These are phyloP conservation scores for Acacia melanoxylon DNA, from an alignment of 306 rosid species.

Conservation along the genomic window DNA sequence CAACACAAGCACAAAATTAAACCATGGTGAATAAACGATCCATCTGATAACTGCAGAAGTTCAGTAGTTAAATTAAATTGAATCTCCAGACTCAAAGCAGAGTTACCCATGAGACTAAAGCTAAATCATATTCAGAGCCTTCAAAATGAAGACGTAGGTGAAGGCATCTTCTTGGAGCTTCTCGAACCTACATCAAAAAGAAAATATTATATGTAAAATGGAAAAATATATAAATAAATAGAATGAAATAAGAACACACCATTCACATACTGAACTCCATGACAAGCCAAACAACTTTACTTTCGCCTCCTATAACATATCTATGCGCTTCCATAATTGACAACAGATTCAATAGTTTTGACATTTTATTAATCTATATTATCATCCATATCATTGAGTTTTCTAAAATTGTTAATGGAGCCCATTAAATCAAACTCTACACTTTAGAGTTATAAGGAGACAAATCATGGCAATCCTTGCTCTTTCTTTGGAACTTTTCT, in stretches of 20 bases:
- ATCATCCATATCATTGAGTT: neutral
- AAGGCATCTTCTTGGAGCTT: conserved; percentile 88
- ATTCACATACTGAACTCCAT: neutral
- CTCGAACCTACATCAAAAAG: conserved; percentile 63
- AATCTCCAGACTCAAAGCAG: neutral
- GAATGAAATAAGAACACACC: conserved; percentile 1
- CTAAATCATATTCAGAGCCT: neutral
- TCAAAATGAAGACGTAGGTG: neutral
- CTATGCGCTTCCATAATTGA: neutral
- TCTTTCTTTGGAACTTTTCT: neutral
- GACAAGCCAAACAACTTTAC: neutral
- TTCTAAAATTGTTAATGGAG: neutral
- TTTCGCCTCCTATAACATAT: neutral
- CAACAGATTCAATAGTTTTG: conserved; percentile 9
- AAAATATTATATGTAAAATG: neutral
- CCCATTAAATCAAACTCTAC: neutral
- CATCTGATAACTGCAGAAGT: neutral
- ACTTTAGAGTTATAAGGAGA: neutral
- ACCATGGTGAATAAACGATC: neutral
- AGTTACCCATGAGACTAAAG: neutral
- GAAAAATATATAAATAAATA: neutral
- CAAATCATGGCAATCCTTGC: neutral
- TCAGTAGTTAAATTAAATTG: neutral
- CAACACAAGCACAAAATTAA: neutral
- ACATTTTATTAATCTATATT: neutral